These are phyloP conservation scores for Cladosporium sp. DNA, from an alignment of 2,329 filamentous ascomycete species.

Conservation along the genomic window DNA sequence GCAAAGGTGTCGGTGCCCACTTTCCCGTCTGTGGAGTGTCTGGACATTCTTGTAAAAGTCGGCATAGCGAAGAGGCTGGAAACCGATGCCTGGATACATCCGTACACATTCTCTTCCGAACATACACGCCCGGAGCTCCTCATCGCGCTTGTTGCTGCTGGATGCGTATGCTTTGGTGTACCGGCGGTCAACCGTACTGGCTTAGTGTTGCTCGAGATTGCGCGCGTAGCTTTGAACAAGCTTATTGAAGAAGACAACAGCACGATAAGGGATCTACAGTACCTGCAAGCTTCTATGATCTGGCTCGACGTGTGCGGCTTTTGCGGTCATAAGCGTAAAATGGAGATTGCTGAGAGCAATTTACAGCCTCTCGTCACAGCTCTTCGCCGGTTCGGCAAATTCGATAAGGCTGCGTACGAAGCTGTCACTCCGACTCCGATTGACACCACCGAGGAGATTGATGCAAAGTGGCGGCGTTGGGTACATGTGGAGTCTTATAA, in stretches of 20 bases:
- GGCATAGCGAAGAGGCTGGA: constrained; percentile 39
- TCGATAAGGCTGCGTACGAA: constrained; percentile 27
- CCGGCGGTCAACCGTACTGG: constrained; percentile 37
- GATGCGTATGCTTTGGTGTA: constrained; percentile 39
- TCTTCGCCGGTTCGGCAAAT: constrained; percentile 27
- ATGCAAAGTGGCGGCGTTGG: constrained; percentile 26
- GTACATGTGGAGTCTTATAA: constrained; percentile 27
- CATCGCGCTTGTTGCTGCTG: constrained; percentile 36
- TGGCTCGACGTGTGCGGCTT: constrained; percentile 28
- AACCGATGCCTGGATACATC: constrained; percentile 40
- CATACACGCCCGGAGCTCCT: constrained; percentile 33
- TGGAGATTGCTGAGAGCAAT: constrained; percentile 29
- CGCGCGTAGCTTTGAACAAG: constrained; percentile 34
- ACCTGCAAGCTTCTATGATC: constrained; percentile 30
- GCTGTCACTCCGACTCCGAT: constrained; percentile 4
- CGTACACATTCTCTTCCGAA: constrained; percentile 35
- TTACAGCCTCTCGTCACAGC: constrained; percentile 29
- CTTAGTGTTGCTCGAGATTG: constrained; percentile 36
- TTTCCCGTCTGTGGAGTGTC: constrained; percentile 36
- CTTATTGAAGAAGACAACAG: constrained; percentile 38
- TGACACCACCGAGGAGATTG: constrained; percentile 19
- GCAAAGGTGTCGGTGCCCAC: constrained; percentile 35
- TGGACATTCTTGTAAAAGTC: constrained; percentile 38
- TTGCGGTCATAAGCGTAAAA: constrained; percentile 26
- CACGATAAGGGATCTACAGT: constrained; percentile 29